Conservation (phyloP, 1,284 basidiomycete genomes). For the Apiotrichum gamsii region DNA sequence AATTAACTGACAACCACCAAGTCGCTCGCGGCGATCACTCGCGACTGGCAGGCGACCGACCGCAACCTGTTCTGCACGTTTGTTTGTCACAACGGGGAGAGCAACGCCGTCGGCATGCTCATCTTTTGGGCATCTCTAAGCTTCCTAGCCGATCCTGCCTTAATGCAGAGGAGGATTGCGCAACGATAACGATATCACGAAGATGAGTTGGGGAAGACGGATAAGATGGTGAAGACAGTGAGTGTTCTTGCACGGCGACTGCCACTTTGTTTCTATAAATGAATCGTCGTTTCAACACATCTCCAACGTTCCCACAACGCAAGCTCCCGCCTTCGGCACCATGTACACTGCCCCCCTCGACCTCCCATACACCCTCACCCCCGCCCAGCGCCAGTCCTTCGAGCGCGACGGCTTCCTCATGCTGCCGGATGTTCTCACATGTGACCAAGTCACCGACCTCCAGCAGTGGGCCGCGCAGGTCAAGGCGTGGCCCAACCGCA, state of each 20-base stretch:
- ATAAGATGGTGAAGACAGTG: too few species aligned
- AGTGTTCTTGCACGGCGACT: too few species aligned
- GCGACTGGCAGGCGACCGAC: too few species aligned
- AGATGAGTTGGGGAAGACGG: too few species aligned
- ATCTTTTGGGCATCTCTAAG: not conserved
- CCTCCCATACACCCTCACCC: conserved; percentile 16
- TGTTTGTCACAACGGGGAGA: too few species aligned
- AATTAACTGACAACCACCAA: too few species aligned
- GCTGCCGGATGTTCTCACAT: conserved; percentile 21
- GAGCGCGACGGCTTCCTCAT: conserved; percentile 27
- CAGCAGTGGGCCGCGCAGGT: conserved; percentile 32
- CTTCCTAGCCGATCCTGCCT: not conserved
- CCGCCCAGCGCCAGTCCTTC: conserved; percentile 18
- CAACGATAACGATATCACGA: too few species aligned
- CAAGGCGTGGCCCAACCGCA: conserved; percentile 29
- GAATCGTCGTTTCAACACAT: not conserved
- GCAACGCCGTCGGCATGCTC: too few species aligned
- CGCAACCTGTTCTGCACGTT: too few species aligned
- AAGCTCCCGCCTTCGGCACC: not conserved
- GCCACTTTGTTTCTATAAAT: too few species aligned
- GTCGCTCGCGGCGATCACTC: too few species aligned
- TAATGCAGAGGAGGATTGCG: too few species aligned
- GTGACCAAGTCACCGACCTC: conserved; percentile 19
- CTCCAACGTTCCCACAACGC: not conserved
- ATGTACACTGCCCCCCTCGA: conserved; percentile 7